Evolutionary conservation across 2,329 filamentous ascomycete species (phyloP).

Genomic region (Curvularia lunata): DNA sequence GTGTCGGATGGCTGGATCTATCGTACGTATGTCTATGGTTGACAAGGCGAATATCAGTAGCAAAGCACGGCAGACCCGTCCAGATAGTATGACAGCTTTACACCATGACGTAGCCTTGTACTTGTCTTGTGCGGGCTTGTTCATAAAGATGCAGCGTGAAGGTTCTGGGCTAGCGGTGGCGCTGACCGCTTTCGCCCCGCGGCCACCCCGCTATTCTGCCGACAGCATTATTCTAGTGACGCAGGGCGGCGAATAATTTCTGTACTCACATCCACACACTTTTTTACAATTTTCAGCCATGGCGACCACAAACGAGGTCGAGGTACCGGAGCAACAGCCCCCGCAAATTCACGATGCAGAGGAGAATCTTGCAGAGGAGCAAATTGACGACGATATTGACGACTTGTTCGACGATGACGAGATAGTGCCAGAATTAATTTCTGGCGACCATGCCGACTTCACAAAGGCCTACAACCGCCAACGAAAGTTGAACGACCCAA

Average conservation of each 20-base stretch:
- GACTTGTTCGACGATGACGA: constrained; percentile 65
- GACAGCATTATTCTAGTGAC: constrained; percentile 11
- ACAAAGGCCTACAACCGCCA: constrained; percentile 91
- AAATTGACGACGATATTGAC: constrained; percentile 66
- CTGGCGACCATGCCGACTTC: constrained; percentile 68
- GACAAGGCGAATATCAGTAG: not conserved
- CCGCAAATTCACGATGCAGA: constrained; percentile 12
- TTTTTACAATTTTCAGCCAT: constrained; percentile 12
- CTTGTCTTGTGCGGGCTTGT: not conserved
- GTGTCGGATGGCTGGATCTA: not conserved
- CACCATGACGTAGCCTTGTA: not conserved
- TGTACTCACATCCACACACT: constrained; percentile 2
- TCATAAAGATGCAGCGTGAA: not conserved
- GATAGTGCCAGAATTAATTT: constrained; percentile 62
- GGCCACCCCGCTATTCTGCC: constrained; percentile 23
- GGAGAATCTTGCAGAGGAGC: constrained; percentile 9
- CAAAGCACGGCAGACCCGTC: not conserved
- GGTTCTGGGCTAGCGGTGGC: not conserved
- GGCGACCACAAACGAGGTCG: constrained; percentile 20
- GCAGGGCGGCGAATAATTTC: constrained; percentile 14
- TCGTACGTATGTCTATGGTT: not conserved
- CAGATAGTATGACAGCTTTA: not conserved
- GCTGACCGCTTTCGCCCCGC: constrained; percentile 19
- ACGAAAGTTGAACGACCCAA: constrained; percentile 66
- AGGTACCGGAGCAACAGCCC: constrained; percentile 14